Conservation (phyloP, 192 early-diverging fungal genomes). For the Coemansia sp. region DNA sequence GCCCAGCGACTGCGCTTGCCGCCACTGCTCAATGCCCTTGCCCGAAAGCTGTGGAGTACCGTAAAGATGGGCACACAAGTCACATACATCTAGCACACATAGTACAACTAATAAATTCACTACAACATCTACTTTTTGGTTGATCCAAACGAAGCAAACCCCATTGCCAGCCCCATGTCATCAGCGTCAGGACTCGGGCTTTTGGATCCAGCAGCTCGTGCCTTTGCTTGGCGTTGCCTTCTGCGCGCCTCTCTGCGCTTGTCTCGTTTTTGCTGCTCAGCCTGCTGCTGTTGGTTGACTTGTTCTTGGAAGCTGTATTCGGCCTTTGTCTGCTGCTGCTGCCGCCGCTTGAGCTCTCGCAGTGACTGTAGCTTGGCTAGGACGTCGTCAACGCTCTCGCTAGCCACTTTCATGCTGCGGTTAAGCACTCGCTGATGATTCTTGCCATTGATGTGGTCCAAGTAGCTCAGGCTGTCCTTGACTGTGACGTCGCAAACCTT, state of each 20-base stretch:
- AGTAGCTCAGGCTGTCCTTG: conserved; percentile 87
- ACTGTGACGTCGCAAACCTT: conserved; percentile 83
- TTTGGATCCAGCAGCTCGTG: conserved; percentile 34
- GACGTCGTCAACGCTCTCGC: conserved; percentile 76
- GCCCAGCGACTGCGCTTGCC: conserved; percentile 44
- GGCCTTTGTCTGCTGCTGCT: conserved; percentile 30
- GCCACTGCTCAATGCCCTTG: conserved; percentile 26
- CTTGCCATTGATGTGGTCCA: conserved; percentile 91
- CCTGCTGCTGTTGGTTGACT: conserved; percentile 64
- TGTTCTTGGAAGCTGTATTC: conserved; percentile 63
- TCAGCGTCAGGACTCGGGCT: conserved; percentile 44
- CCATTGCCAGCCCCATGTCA: conserved; percentile 81
- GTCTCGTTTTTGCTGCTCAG: conserved; percentile 61
- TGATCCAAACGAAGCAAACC: conserved; percentile 51
- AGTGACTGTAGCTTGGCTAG: conserved; percentile 67
- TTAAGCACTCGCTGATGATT: conserved; percentile 86
- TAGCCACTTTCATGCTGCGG: conserved; percentile 81
- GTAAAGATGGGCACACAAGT: conserved; percentile 54
- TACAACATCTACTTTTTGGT: conserved; percentile 21
- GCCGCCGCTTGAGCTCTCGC: conserved; percentile 65
- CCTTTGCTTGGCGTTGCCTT: conserved; percentile 55
- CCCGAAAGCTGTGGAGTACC: conserved; percentile 44
- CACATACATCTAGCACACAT: conserved; percentile 35
- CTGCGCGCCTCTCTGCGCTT: conserved; percentile 54
- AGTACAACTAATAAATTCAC: neutral